Conservation (phyloP, 2,329 filamentous ascomycete species). For the Aspergillus fumigatus region DNA sequence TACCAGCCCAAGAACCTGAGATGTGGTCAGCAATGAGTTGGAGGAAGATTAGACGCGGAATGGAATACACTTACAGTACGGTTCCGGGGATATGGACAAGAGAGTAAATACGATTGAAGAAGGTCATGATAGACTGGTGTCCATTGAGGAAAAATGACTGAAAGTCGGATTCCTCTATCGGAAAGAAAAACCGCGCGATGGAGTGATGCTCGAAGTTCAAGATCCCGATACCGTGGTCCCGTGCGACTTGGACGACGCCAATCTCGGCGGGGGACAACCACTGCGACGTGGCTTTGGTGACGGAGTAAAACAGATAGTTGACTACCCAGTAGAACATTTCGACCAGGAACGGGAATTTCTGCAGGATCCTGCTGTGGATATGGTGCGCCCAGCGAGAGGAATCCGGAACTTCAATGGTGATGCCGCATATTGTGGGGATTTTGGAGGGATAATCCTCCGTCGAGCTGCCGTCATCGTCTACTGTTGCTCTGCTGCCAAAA, state of each 20-base stretch:
- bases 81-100: constrained; percentile 50
- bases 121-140: constrained; percentile 39
- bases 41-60: constrained; percentile 18
- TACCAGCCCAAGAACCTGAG: constrained; percentile 41
- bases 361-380: constrained; percentile 58
- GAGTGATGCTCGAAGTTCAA: constrained; percentile 42
- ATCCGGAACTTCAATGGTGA: constrained; percentile 52
- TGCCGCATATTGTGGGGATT: constrained; percentile 37
- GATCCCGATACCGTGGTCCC: constrained; percentile 42
- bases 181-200: constrained; percentile 37
- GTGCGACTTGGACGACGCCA: constrained; percentile 44
- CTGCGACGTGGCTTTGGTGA: constrained; percentile 52
- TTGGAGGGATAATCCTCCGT: constrained; percentile 5
- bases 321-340: constrained; percentile 73
- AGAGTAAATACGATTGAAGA: constrained; percentile 48
- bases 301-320: constrained; percentile 60
- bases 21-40: not conserved
- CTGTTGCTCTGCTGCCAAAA: constrained; percentile 23
- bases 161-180: constrained; percentile 40
- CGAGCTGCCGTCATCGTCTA: constrained; percentile 1
- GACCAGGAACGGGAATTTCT: constrained; percentile 65
- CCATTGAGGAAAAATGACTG: constrained; percentile 43
- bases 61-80: constrained; percentile 43
- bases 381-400: constrained; percentile 58
- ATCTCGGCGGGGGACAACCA: constrained; percentile 48